These are phyloP conservation scores for Euptelea pleiosperma DNA, from an alignment of 164 flowering plant genomes.

Conservation along the genomic window DNA sequence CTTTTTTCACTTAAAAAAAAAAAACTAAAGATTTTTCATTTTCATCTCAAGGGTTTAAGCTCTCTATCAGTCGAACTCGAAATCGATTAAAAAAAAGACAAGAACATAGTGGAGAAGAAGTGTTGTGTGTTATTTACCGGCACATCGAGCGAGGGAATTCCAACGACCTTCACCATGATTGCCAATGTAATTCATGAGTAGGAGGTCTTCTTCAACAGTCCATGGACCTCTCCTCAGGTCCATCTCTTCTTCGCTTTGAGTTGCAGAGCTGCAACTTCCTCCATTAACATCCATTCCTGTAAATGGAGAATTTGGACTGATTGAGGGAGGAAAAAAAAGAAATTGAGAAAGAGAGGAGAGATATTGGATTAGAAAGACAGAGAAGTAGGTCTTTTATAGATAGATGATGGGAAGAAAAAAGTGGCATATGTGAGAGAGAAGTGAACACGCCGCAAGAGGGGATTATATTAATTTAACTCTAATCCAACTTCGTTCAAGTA, in stretches of 20 bases:
- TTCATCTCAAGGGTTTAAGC: too few relatives aligned
- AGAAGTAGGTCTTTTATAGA: constrained; percentile 32
- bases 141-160: constrained; percentile 59
- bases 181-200: constrained; percentile 55
- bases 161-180: constrained; percentile 70
- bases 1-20: too few relatives aligned
- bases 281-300: constrained; percentile 27
- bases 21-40: too few relatives aligned
- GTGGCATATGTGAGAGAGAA: constrained; percentile 9
- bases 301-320: constrained; percentile 16
- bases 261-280: constrained; percentile 12
- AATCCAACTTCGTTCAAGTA: background rate
- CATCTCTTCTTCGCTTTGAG: constrained; percentile 29
- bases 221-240: constrained; percentile 68
- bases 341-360: constrained; percentile 6
- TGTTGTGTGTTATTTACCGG: constrained; percentile 32
- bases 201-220: constrained; percentile 65
- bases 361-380: constrained; percentile 19
- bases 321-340: constrained; percentile 10
- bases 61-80: too few relatives aligned
- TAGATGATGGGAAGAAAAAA: constrained; percentile 1
- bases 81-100: too few relatives aligned
- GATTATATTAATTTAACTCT: too few relatives aligned
- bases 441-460: constrained; percentile 32
- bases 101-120: too few relatives aligned